Conservation (phyloP, 2,329 filamentous ascomycete species). For the Fusarium sp. region DNA sequence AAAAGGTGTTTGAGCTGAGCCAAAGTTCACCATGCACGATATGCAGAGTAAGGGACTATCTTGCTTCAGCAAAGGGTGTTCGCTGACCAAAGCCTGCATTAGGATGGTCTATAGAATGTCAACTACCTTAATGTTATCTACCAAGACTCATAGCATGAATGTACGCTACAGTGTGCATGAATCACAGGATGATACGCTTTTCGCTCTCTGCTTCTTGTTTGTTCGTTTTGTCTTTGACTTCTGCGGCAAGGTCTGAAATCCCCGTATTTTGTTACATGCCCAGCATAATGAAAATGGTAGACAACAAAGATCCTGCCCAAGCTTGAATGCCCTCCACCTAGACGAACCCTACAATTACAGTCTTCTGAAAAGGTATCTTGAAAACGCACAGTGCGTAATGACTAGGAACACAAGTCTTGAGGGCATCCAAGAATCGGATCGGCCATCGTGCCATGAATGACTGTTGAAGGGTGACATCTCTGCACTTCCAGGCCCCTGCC, state of each 20-base stretch:
- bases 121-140: not conserved
- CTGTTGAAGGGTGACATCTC: conserved; percentile 6
- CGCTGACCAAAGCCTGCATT: conserved; percentile 17
- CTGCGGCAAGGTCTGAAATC: conserved; percentile 38
- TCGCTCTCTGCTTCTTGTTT: conserved; percentile 28
- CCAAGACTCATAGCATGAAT: not conserved
- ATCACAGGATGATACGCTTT: not conserved
- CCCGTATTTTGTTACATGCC: conserved; percentile 42
- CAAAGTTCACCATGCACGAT: not conserved
- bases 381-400: conserved; percentile 17
- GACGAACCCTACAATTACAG: conserved; percentile 28
- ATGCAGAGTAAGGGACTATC: conserved; percentile 30
- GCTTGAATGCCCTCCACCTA: conserved; percentile 36
- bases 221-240: conserved; percentile 34
- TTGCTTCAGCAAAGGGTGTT: conserved; percentile 17
- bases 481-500: conserved; percentile 18
- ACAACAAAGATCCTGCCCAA: conserved; percentile 30
- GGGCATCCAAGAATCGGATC: conserved; percentile 21
- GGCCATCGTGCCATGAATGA: conserved; percentile 15
- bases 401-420: not conserved
- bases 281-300: conserved; percentile 40
- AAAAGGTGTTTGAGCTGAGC: not conserved
- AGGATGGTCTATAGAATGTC: conserved; percentile 20
- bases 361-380: conserved; percentile 15
- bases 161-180: not conserved